These are phyloP conservation scores for Acanthamoeba triangularis DNA, from an alignment of 208 protist genomes.

Conservation along the genomic window DNA sequence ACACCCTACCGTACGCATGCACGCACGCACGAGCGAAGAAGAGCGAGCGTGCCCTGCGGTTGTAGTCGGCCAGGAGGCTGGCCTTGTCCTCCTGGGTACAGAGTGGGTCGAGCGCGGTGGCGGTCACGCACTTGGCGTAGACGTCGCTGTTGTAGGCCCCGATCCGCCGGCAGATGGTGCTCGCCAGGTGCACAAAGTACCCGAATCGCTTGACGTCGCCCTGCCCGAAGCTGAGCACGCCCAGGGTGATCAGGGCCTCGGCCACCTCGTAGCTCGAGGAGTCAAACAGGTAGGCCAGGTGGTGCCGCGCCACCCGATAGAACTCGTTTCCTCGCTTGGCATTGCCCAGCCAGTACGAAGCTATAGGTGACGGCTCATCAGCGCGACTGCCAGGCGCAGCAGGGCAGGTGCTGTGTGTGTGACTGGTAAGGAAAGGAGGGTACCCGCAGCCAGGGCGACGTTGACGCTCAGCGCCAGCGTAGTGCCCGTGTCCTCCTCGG, in stretches of 20 bases:
- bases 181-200: conserved; percentile 25
- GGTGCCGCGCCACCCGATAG: conserved; percentile 31
- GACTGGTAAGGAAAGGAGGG: background rate
- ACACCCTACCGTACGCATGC: too few relatives aligned
- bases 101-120: background rate
- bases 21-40: background rate
- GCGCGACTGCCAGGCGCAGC: background rate
- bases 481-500: conserved; percentile 47
- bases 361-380: too few relatives aligned
- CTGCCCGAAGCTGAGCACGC: background rate
- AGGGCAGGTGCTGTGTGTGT: background rate
- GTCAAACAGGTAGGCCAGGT: conserved; percentile 67
- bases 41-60: background rate
- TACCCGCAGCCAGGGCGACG: conserved; percentile 27
- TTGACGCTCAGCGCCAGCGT: conserved; percentile 57
- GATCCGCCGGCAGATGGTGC: conserved; percentile 28
- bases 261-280: conserved; percentile 49
- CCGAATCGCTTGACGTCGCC: conserved; percentile 49
- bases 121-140: conserved; percentile 52
- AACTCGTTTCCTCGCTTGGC: conserved; percentile 61
- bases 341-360: conserved; percentile 5
- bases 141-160: conserved; percentile 62
- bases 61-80: background rate
- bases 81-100: conserved; percentile 10
- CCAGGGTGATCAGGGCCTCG: conserved; percentile 49